Evolutionary conservation across 225 moss, liverwort and hornwort genomes (phyloP).

Genomic region (Marchantia polymorpha): DNA sequence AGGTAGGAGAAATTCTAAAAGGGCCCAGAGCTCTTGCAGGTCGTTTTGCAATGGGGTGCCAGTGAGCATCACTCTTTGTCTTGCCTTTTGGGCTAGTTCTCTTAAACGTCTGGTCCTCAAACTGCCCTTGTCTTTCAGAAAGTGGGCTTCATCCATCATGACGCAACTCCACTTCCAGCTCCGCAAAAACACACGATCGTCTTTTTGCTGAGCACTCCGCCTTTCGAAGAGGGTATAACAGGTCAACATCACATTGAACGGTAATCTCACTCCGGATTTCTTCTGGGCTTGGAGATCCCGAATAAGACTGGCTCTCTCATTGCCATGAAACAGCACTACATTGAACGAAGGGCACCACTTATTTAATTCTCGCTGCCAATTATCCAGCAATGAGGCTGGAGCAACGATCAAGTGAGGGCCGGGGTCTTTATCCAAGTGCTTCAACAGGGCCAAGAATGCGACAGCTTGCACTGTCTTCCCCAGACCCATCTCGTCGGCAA

Average conservation of each 20-base stretch:
- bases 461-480: constrained; percentile 98
- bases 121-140: constrained; percentile 88
- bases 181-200: constrained; percentile 82
- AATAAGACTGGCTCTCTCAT: constrained; percentile 65
- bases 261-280: constrained; percentile 51
- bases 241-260: constrained; percentile 96
- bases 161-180: constrained; percentile 97
- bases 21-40: constrained; percentile 94
- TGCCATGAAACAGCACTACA: constrained; percentile 89
- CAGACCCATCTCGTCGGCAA: constrained; percentile 98
- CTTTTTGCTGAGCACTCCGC: constrained; percentile 86
- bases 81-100: constrained; percentile 82
- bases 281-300: constrained; percentile 58
- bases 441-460: constrained; percentile 80
- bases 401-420: constrained; percentile 94
- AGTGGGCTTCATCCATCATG: constrained; percentile 93
- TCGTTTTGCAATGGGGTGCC: constrained; percentile 97
- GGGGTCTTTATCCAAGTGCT: constrained; percentile 78
- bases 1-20: constrained; percentile 93
- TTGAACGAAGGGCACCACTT: constrained; percentile 94
- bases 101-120: constrained; percentile 77
- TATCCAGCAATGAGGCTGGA: constrained; percentile 90
- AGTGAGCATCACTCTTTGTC: constrained; percentile 88
- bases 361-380: constrained; percentile 93
- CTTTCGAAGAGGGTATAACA: constrained; percentile 92